Evolutionary conservation across 2,329 filamentous ascomycete species (phyloP).

Genomic region (Coniochaeta pulveracea): DNA sequence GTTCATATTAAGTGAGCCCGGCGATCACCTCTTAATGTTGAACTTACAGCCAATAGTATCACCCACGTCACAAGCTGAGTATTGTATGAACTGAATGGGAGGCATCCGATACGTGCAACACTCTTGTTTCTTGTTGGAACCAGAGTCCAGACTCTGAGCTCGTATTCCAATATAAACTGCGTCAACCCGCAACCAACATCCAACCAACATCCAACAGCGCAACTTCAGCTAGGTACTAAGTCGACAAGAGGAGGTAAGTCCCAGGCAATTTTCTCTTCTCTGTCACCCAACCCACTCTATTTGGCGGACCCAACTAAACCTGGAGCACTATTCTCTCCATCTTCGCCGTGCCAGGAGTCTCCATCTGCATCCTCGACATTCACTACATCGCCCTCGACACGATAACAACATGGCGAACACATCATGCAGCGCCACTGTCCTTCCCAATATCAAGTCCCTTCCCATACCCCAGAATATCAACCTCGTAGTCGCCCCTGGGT

Average conservation of each 20-base stretch:
- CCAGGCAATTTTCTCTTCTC: not conserved
- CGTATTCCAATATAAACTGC: too few relatives aligned
- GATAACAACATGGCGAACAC: slow-evolving; percentile 1
- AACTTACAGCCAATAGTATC: too few relatives aligned
- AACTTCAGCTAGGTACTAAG: not conserved
- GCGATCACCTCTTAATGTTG: too few relatives aligned
- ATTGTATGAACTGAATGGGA: too few relatives aligned
- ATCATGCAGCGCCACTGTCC: not conserved
- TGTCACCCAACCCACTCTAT: not conserved
- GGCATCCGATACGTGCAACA: too few relatives aligned
- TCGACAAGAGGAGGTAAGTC: not conserved
- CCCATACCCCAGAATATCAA: not conserved
- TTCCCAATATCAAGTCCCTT: not conserved
- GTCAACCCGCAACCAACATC: not conserved
- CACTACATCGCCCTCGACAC: not conserved
- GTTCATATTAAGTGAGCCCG: too few relatives aligned
- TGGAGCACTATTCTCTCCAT: not conserved
- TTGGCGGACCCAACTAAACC: not conserved
- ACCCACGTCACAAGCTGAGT: too few relatives aligned
- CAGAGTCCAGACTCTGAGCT: too few relatives aligned
- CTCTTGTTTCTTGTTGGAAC: not conserved
- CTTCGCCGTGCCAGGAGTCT: not conserved
- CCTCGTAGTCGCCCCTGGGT: not conserved
- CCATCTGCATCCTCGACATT: not conserved
- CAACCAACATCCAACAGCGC: not conserved